Conservation (phyloP, 805 yeast species). For the Yamadazyma kitorensis region DNA sequence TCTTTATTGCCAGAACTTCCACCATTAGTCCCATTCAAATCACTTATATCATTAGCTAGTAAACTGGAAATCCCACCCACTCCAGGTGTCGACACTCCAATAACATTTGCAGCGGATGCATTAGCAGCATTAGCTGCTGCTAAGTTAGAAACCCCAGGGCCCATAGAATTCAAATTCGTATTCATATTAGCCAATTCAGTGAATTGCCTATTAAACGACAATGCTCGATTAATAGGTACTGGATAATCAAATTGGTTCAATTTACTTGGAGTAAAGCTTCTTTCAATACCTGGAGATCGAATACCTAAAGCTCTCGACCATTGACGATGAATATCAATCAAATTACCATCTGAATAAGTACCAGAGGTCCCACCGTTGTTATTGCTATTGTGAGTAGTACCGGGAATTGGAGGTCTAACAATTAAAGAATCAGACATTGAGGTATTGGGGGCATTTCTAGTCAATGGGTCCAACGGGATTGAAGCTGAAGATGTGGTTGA, state of each 20-base stretch:
- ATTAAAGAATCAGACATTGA: not conserved
- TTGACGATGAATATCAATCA: conserved; percentile 12
- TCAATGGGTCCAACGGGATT: conserved; percentile 9
- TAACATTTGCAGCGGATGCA: conserved; percentile 5
- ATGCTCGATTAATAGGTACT: conserved; percentile 13
- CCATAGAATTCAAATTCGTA: not conserved
- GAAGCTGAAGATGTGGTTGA: conserved; percentile 9
- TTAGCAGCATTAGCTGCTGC: conserved; percentile 4
- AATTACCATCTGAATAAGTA: conserved; percentile 2
- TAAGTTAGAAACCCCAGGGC: too few relatives aligned
- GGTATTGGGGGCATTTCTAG: conserved; percentile 1
- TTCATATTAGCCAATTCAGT: conserved; percentile 3
- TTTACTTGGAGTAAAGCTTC: conserved; percentile 13
- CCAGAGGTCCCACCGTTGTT: not conserved
- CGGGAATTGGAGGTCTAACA: not conserved
- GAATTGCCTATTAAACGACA: conserved; percentile 12
- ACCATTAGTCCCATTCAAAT: not conserved
- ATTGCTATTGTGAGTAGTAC: not conserved
- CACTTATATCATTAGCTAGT: not conserved
- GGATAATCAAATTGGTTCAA: conserved; percentile 12
- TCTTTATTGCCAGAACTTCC: not conserved
- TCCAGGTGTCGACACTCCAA: not conserved
- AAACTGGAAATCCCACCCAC: not conserved
- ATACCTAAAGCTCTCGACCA: conserved; percentile 16
- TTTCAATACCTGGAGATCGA: conserved; percentile 11